Percentiles rank a stretch among this genome's conserved stretches.
phyloP scores from a whole-genome alignment of 345 rosid species.

The Salix exigua region DNA sequence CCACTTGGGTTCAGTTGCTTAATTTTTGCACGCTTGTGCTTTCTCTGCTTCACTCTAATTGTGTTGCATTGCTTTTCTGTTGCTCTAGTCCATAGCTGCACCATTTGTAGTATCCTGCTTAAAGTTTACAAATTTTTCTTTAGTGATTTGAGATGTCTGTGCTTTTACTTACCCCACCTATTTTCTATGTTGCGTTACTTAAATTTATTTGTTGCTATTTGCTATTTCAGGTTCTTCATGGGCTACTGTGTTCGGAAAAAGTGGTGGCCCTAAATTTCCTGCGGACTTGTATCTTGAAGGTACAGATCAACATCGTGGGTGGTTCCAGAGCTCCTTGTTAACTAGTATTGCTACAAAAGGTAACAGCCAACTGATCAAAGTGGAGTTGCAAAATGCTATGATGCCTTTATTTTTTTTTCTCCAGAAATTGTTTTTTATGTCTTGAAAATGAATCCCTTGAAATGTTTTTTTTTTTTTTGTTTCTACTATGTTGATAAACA shows the following conservation, averaged over 20 bases:
- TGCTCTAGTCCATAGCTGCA: neutral
- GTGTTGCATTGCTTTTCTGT: neutral
- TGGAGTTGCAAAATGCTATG: neutral
- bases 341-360: constrained; percentile 91
- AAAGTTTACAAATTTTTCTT: neutral
- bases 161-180: neutral
- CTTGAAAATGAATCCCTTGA: neutral
- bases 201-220: constrained; percentile 14
- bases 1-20: too few relatives aligned
- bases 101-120: neutral
- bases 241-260: constrained; percentile 84
- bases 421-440: neutral
- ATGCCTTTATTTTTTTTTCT: neutral
- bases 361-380: constrained; percentile 20
- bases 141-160: neutral
- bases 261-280: constrained; percentile 59
- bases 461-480: constrained; percentile 6
- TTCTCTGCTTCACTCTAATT: neutral
- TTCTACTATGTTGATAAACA: neutral
- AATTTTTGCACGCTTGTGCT: neutral
- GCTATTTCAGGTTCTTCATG: constrained; percentile 73
- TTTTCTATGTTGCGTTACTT: neutral
- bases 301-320: constrained; percentile 98
- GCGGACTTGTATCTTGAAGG: constrained; percentile 96
- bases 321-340: constrained; percentile 94